A percentile compares a stretch with the other conserved stretches of the same genome.
phyloP scores from a whole-genome alignment of 164 flowering plant genomes.

The Malania oleifera region DNA sequence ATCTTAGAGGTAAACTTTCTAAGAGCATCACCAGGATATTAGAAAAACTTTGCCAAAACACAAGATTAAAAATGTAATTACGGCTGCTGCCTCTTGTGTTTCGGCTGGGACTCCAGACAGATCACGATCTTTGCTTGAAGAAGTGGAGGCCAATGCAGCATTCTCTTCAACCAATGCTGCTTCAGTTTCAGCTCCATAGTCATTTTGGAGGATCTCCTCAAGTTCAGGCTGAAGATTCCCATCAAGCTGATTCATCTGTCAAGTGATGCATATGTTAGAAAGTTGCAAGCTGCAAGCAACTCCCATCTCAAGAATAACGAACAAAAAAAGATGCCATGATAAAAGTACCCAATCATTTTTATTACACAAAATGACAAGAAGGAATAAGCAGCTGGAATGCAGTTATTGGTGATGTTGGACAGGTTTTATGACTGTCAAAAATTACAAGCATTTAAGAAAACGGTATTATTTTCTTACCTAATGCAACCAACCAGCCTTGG shows the following conservation, averaged over 20 bases:
- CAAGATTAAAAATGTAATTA: slow-evolving; percentile 15
- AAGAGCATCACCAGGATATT: neutral
- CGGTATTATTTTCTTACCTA: too few relatives aligned
- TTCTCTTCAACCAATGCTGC: slow-evolving; percentile 17
- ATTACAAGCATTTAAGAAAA: too few relatives aligned
- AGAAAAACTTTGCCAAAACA: neutral
- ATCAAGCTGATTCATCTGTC: slow-evolving; percentile 72
- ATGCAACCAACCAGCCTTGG: too few relatives aligned
- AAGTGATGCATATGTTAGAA: slow-evolving; percentile 11
- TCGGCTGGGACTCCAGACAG: slow-evolving; percentile 12
- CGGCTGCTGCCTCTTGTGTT: slow-evolving; percentile 24
- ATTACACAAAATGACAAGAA: neutral
- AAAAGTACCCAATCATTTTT: neutral
- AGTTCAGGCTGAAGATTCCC: slow-evolving; percentile 50
- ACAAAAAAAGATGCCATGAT: neutral
- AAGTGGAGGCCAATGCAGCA: slow-evolving; percentile 20
- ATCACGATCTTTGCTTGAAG: slow-evolving; percentile 9
- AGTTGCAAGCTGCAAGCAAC: neutral
- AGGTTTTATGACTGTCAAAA: too few relatives aligned
- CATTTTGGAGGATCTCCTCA: slow-evolving; percentile 41
- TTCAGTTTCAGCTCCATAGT: slow-evolving; percentile 19
- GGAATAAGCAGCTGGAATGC: neutral
- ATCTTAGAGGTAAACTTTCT: neutral
- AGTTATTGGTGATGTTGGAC: neutral
- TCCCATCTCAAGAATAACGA: neutral